Conservation (phyloP, 2,329 filamentous ascomycete species). For the Didymella keratinophila region DNA sequence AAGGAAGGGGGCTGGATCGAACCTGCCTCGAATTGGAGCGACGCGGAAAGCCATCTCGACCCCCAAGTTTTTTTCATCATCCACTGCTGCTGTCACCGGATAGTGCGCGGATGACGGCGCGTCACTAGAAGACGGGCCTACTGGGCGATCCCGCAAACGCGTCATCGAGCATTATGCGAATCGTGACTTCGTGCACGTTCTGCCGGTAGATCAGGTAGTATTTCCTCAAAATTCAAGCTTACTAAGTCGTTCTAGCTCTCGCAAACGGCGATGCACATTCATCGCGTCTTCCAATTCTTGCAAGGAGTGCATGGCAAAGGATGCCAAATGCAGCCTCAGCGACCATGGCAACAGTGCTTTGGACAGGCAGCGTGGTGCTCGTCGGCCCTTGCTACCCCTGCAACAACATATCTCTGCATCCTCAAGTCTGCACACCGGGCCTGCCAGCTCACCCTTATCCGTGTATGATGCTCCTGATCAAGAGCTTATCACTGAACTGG, state of each 20-base stretch:
- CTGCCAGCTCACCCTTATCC: not conserved
- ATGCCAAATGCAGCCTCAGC: constrained; percentile 7
- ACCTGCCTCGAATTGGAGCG: constrained; percentile 1
- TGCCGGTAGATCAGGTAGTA: constrained; percentile 7
- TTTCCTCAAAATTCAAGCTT: not conserved
- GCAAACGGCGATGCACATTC: constrained; percentile 15
- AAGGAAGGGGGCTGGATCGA: constrained; percentile 12
- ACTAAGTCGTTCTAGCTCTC: constrained; percentile 12
- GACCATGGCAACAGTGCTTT: not conserved
- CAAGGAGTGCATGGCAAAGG: constrained; percentile 13
- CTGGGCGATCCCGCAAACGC: not conserved
- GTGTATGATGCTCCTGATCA: constrained; percentile 4
- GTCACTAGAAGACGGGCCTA: constrained; percentile 1
- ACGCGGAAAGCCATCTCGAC: constrained; percentile 3
- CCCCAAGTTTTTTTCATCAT: not conserved
- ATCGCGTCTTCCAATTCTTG: constrained; percentile 6
- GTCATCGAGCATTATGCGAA: constrained; percentile 8
- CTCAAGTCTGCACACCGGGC: not conserved
- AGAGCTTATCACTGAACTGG: constrained; percentile 4
- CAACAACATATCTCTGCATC: constrained; percentile 2
- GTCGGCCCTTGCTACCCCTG: constrained; percentile 3
- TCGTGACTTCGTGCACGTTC: constrained; percentile 15
- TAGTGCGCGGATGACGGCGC: constrained; percentile 9
- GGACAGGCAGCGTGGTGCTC: not conserved
- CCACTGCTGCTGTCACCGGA: not conserved